These are phyloP conservation scores for Myochromella boudieri DNA, from an alignment of 768 basidiomycete species.

Conservation along the genomic window DNA sequence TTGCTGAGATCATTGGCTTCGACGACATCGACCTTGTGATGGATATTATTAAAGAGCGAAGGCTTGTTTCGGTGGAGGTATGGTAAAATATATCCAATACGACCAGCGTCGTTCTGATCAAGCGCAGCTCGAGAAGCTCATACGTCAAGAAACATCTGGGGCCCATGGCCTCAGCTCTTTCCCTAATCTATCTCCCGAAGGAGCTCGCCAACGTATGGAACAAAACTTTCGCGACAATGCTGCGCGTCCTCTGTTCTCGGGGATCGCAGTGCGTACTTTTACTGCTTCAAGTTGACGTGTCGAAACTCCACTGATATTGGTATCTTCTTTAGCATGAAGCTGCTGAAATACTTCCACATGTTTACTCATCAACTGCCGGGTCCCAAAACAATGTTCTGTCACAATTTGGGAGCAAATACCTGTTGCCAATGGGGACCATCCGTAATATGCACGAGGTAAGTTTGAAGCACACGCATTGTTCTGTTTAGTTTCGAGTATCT, in stretches of 20 bases:
- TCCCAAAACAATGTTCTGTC: slow-evolving; percentile 66
- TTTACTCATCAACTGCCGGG: slow-evolving; percentile 72
- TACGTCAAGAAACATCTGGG: slow-evolving; percentile 2
- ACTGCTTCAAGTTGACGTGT: too few species aligned
- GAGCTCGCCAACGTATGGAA: slow-evolving; percentile 63
- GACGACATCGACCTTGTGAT: slow-evolving; percentile 79
- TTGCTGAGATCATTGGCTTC: slow-evolving; percentile 81
- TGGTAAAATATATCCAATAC: background rate
- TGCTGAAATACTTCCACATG: slow-evolving; percentile 77
- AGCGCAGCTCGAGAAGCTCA: slow-evolving; percentile 6
- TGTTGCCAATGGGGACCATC: slow-evolving; percentile 81
- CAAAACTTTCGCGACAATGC: slow-evolving; percentile 60
- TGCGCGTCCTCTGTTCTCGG: slow-evolving; percentile 62
- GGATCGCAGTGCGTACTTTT: slow-evolving; percentile 48
- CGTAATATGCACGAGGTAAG: slow-evolving; percentile 66
- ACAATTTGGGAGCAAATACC: slow-evolving; percentile 72
- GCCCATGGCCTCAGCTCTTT: background rate
- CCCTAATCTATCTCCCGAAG: slow-evolving; percentile 35
- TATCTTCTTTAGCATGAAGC: slow-evolving; percentile 40
- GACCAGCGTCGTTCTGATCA: background rate
- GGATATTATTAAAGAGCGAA: slow-evolving; percentile 64
- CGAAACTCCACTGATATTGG: too few species aligned
- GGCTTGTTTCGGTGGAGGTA: slow-evolving; percentile 49
- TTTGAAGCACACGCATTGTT: too few species aligned
- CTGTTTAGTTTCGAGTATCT: too few species aligned